phyloP scores from a whole-genome alignment of 805 yeast species.

The Nematodospora valgi region DNA sequence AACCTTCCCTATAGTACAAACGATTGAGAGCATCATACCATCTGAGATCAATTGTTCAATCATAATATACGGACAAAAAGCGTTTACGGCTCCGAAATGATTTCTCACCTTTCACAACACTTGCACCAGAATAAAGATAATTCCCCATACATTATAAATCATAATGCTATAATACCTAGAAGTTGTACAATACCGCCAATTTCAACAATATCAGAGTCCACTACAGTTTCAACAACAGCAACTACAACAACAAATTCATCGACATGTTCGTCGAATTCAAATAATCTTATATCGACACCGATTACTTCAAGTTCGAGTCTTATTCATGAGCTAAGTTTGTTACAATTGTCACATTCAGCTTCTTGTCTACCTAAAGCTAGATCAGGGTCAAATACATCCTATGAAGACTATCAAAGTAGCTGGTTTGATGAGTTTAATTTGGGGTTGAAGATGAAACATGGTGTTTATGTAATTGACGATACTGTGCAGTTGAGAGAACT shows the following conservation, averaged over 20 bases:
- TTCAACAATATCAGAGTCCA: conserved; percentile 3
- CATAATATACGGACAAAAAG: too few relatives aligned
- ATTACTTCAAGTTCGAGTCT: conserved; percentile 3
- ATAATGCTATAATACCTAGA: conserved; percentile 4
- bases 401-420: background rate
- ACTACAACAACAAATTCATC: conserved; percentile 1
- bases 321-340: conserved; percentile 1
- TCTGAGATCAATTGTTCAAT: too few relatives aligned
- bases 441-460: conserved; percentile 1
- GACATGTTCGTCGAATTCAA: background rate
- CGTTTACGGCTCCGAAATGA: too few relatives aligned
- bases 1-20: too few relatives aligned
- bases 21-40: too few relatives aligned
- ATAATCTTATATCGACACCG: conserved; percentile 1
- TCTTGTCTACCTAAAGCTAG: conserved; percentile 1
- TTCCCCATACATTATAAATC: conserved; percentile 1
- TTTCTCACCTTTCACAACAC: too few relatives aligned
- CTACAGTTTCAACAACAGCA: background rate
- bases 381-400: conserved; percentile 1
- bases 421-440: conserved; percentile 8
- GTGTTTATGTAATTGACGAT: conserved; percentile 6
- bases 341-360: background rate
- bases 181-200: background rate
- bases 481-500: conserved; percentile 3
- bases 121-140: too few relatives aligned